Base-by-base conservation (phyloP, 2,329 filamentous ascomycete species). In the Fusarium staphyleae region DNA sequence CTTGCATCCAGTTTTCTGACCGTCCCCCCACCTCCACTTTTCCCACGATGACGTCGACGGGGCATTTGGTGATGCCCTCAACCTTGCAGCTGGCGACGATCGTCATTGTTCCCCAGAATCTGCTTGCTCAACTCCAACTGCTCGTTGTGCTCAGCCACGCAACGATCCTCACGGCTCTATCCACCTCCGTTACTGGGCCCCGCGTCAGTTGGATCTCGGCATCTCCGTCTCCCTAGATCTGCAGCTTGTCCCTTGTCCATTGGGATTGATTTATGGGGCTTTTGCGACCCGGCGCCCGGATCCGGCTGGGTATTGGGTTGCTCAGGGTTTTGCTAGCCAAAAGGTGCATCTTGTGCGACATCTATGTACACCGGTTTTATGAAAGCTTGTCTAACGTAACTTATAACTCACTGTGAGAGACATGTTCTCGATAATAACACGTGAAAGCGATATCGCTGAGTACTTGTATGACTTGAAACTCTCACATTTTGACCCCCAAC, bases 21-120 rank as follows among this genome's bases (percentile, higher is more conserved):
- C 32, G n/a, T 36, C 29, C 24, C 58, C 32, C 50, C 59, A 57
- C 59, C 40, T 40, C 16, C 53, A 46, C 40, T 32, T 30, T 18
- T 45, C 35, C 34, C 41, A 47, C 44, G 19, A 64, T 63, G 60
- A 63, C 60, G 60, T 64, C 60, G 33, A 45, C 15, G 22, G 22
- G 22, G 8, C 22, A 6, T 30, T 43, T 61, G 41, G 48, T 32
- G 57, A 62, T 60, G 47, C 46, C 51, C 42, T 63, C 59, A 60
- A 51, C 44, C 50, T 45, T 45, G 42, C 58, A 41, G 51, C 50
- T 24, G 30, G 55, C 46, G 33, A 58, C 46, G 57, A 61, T 60
- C 48, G 44, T 63, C 60, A 62, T 39, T 62, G 16, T 33, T 39
- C 28, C 45, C 42, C 34, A 48, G 43, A 46, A 34, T 52, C 28